Conservation (phyloP, 495 filamentous ascomycete species). For the Tuber melanosporum region DNA sequence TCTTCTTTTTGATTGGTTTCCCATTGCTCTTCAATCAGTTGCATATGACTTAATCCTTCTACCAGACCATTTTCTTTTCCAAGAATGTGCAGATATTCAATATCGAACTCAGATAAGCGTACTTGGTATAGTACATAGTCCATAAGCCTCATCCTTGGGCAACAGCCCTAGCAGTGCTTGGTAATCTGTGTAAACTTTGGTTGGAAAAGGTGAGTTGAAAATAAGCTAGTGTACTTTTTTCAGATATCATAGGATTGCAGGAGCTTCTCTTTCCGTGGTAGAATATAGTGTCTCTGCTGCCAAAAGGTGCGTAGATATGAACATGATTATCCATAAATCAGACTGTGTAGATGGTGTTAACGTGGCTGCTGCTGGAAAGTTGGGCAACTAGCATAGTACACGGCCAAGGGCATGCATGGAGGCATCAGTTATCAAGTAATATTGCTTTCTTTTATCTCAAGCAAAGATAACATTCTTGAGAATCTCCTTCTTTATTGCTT, state of each 20-base stretch:
- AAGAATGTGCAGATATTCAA: too few relatives aligned
- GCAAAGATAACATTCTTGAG: background rate
- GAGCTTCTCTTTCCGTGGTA: background rate
- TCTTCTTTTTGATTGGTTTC: too few relatives aligned
- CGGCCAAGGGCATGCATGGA: background rate
- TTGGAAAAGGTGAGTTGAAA: background rate
- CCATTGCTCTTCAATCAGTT: too few relatives aligned
- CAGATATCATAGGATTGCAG: background rate
- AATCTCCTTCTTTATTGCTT: conserved; percentile 5
- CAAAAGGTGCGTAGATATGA: background rate
- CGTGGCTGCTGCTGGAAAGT: background rate
- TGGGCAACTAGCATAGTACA: background rate
- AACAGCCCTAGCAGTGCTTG: too few relatives aligned
- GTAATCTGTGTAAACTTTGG: conserved; percentile 10
- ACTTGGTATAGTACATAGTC: too few relatives aligned
- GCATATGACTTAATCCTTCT: too few relatives aligned
- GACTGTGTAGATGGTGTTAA: background rate
- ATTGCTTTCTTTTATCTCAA: background rate
- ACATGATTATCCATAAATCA: background rate
- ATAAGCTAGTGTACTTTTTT: background rate
- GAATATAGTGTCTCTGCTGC: background rate
- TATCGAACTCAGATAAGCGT: too few relatives aligned
- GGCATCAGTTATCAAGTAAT: background rate
- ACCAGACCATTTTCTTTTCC: too few relatives aligned
- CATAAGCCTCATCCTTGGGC: too few relatives aligned